Evolutionary conservation across 2,329 filamentous ascomycete species (phyloP).

Genomic region (Pestalotiopsis sp.): DNA sequence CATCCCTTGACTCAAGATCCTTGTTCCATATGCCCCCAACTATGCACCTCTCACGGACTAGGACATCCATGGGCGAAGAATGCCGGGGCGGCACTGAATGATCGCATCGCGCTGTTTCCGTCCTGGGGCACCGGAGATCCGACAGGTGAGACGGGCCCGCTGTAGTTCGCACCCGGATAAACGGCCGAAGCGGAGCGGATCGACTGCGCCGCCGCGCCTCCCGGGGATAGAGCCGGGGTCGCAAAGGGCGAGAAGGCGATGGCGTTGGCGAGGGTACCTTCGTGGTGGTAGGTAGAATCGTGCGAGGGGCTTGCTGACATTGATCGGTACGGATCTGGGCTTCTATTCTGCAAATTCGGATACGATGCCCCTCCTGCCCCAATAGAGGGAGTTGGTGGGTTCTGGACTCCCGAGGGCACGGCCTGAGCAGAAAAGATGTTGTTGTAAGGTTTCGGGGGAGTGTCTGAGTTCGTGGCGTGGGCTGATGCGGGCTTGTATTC

Average conservation of each 20-base stretch:
- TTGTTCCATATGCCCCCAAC: too few species aligned
- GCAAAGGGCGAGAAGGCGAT: neutral
- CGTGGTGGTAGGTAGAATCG: neutral
- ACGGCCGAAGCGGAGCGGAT: neutral
- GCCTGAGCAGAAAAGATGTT: neutral
- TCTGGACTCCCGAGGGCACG: neutral
- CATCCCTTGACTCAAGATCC: too few species aligned
- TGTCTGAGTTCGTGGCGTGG: neutral
- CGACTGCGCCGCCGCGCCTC: neutral
- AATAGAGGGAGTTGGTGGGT: neutral
- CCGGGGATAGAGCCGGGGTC: neutral
- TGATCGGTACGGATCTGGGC: neutral
- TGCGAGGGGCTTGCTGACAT: neutral
- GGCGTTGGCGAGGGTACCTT: neutral
- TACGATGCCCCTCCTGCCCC: neutral
- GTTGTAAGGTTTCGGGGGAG: neutral
- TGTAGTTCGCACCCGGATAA: too few species aligned
- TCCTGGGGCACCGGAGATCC: neutral
- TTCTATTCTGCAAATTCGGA: too few species aligned
- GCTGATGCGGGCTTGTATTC: neutral
- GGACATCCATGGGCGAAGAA: too few species aligned
- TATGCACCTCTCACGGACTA: too few species aligned
- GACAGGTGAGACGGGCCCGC: too few species aligned
- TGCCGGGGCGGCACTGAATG: too few species aligned
- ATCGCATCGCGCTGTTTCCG: too few species aligned